Evolutionary conservation across 2,329 filamentous ascomycete genomes (phyloP).

Genomic region (Colletotrichum aenigma): DNA sequence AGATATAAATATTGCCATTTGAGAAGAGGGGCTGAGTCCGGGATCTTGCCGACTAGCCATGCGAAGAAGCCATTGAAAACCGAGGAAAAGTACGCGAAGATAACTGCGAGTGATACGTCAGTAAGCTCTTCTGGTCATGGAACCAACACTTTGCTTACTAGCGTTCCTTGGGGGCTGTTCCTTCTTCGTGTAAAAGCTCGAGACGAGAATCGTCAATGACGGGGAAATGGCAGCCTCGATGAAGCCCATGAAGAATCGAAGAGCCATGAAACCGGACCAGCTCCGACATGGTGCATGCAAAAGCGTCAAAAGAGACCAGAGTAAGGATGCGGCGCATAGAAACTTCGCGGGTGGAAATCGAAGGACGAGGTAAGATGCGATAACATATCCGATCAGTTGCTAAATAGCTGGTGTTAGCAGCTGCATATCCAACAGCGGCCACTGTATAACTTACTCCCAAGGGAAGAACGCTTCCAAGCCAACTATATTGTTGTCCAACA

Average conservation of each 20-base stretch:
- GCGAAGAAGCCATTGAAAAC: constrained; percentile 33
- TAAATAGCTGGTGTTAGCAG: fast-evolving
- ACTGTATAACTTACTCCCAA: neutral
- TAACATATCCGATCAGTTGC: neutral
- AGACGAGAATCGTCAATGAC: neutral
- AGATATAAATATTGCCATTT: constrained; percentile 25
- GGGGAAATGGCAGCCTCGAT: neutral
- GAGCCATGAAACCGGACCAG: neutral
- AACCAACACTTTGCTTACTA: neutral
- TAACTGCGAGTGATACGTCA: neutral
- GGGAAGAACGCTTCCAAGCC: neutral
- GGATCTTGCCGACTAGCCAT: constrained; percentile 36
- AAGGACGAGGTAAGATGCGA: neutral
- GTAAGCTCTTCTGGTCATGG: fast-evolving
- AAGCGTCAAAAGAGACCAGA: neutral
- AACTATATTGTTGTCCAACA: neutral
- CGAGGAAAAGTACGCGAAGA: neutral
- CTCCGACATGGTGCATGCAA: neutral
- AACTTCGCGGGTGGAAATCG: neutral
- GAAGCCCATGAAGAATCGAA: neutral
- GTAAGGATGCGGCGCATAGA: neutral
- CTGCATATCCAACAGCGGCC: fast-evolving
- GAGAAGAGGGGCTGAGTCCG: constrained; percentile 25
- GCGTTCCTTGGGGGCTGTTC: neutral
- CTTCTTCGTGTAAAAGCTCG: neutral